Conservation (phyloP, 2,329 filamentous ascomycete species). For the Xylaria sp. region DNA sequence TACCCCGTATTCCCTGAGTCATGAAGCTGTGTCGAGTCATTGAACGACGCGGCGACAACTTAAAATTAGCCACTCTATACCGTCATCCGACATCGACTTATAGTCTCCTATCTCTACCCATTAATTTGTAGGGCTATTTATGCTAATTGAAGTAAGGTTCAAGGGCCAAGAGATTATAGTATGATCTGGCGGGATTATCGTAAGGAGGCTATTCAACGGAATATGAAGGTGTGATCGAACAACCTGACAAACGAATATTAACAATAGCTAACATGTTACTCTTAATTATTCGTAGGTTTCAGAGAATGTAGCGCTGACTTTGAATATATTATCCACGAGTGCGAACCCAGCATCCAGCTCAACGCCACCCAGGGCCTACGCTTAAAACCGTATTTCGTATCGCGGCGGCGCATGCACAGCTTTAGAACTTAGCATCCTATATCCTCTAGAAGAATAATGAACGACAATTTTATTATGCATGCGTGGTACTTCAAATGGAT, state of each 20-base stretch:
- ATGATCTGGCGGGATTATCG: neutral
- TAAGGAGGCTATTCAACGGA: neutral
- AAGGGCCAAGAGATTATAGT: no score
- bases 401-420: neutral
- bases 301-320: neutral
- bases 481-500: neutral
- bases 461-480: neutral
- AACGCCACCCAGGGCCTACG: neutral
- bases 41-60: constrained; percentile 1
- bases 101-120: neutral
- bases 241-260: neutral
- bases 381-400: neutral
- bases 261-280: neutral
- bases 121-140: neutral
- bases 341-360: neutral
- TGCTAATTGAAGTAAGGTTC: neutral
- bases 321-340: neutral
- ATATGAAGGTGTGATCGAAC: neutral
- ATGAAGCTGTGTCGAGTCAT: constrained; percentile 18
- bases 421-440: neutral
- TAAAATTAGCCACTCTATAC: constrained; percentile 15
- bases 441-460: neutral
- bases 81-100: constrained; percentile 9
- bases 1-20: constrained; percentile 20
- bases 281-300: neutral